Evolutionary conservation across 768 basidiomycete species (phyloP), one percentile per base, ranked within the genome.

Genomic region (Psilocybe sp.): DNA sequence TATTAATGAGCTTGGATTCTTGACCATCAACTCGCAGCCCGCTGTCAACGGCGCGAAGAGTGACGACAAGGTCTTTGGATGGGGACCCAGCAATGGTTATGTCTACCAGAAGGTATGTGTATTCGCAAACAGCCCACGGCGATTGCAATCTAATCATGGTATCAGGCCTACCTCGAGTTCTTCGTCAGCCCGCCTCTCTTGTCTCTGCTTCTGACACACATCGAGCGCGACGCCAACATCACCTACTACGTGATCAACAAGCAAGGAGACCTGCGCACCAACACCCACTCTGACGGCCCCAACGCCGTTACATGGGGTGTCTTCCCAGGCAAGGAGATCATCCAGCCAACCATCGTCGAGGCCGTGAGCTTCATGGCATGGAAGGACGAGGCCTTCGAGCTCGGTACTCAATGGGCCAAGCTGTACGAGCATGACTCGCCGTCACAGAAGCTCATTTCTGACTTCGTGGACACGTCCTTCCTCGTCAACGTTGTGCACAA

Each of bases 241-340:
- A 98, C 94, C 2, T 99, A 98, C 76, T 96, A 98, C 61, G 92
- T 94, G 42, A 96, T 98, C 68, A 98, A 98, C 79, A 92, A 88
- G 67, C 82, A 85, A 37, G 97, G 97, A 36, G 95, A 98, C 66
- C 74, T 99, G 44, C 82, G 87, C 48, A 98, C 97, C 43, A 99
- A 98, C 75, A 94, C 85, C 13, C 89, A 92, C 59, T 90, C 87
- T 2, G 94, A 97, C 44, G 93, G 95, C 2, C 95, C 97, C 20
- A 98, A 97, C 60, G 95, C 95, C n/a, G 93, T 98, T 14, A 98
- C 95, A 1, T 98, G 95, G 95, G 95, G 95, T 55, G 92, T 97
- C 8, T 98, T 96, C 78, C 92, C 95, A 4, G 91, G 92, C 49
- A 98, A 98, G 68, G 95, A 97, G 74, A 90, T 97, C 58, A 73